Conservation (phyloP, 176 grass and related monocot species). For the Bothriochloa decipiens region DNA sequence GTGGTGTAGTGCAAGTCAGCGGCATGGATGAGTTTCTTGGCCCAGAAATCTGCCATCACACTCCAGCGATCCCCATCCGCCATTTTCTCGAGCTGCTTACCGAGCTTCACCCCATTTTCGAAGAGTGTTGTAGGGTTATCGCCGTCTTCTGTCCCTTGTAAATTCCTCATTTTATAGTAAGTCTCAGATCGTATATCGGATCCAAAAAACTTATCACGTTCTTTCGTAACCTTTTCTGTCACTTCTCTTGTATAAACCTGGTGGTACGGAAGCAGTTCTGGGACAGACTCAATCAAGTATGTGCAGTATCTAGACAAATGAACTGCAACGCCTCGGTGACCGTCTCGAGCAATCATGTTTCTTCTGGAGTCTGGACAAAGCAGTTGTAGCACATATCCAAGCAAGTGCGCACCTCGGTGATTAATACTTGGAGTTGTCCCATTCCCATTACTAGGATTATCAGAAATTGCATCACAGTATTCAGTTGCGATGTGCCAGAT, state of each 20-base stretch:
- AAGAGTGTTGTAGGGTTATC: neutral
- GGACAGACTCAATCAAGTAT: neutral
- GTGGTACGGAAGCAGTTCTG: constrained; percentile 4
- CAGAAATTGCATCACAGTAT: neutral
- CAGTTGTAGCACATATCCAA: no score
- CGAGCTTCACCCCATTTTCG: neutral
- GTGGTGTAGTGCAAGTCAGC: neutral
- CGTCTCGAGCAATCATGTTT: neutral
- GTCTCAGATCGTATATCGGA: accelerated
- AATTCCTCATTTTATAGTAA: neutral
- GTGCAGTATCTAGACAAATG: constrained; percentile 4
- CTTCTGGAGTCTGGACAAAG: neutral
- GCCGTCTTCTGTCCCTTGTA: neutral
- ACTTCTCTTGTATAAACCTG: neutral
- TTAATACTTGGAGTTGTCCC: no score
- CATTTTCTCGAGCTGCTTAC: neutral
- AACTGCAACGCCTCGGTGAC: neutral
- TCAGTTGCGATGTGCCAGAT: neutral
- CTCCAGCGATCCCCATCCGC: neutral
- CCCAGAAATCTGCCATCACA: neutral
- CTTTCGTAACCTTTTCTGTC: neutral
- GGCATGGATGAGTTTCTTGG: neutral
- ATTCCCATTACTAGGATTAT: no score
- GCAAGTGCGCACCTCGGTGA: no score
- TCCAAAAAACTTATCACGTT: neutral